Conservation (phyloP, 2,329 filamentous ascomycete genomes). For the Aspergillus fumigatiaffinis region DNA sequence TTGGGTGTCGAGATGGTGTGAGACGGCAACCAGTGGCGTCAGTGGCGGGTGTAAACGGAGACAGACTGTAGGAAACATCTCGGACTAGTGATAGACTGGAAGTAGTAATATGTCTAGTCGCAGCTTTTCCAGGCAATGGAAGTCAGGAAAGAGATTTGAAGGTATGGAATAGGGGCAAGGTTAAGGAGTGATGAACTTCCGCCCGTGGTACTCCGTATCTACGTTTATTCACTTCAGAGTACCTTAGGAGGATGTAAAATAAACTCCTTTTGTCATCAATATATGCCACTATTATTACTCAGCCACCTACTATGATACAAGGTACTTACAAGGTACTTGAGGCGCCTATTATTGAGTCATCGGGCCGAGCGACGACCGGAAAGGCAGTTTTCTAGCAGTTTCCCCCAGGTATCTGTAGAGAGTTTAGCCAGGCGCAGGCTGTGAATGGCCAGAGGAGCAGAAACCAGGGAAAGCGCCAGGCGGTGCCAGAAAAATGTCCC, state of each 20-base stretch:
- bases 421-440: background rate
- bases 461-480: conserved; percentile 15
- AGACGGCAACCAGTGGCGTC: conserved; percentile 21
- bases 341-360: background rate
- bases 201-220: background rate
- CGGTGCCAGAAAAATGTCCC: conserved; percentile 11
- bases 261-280: background rate
- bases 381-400: conserved; percentile 17
- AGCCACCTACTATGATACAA: background rate
- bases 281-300: background rate
- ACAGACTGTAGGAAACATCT: conserved; percentile 1
- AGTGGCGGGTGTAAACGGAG: conserved; percentile 21
- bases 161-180: background rate
- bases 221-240: background rate
- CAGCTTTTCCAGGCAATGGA: background rate
- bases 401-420: conserved; percentile 6
- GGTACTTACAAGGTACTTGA: background rate
- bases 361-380: conserved; percentile 7
- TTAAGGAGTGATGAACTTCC: background rate
- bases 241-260: background rate
- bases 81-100: background rate
- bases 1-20: background rate
- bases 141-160: background rate
- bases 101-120: background rate
- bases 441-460: conserved; percentile 3